Conservation (phyloP, 2,329 filamentous ascomycete genomes). For the Laburnicola sp. region DNA sequence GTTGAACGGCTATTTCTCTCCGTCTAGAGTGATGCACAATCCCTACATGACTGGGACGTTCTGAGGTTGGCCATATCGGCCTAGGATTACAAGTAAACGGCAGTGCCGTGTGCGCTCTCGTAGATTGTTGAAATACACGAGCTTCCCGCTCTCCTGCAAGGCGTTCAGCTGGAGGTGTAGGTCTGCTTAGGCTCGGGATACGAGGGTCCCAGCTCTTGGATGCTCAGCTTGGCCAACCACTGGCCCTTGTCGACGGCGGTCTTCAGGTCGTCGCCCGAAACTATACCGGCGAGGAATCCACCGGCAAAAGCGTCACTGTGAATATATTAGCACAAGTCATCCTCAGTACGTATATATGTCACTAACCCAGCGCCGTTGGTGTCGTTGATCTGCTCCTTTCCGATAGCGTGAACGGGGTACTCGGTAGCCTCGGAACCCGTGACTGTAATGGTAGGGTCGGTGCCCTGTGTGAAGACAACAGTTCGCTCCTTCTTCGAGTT, state of each 20-base stretch:
- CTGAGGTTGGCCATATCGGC: background rate
- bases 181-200: slow-evolving; percentile 57
- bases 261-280: slow-evolving; percentile 79
- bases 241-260: slow-evolving; percentile 87
- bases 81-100: slow-evolving; percentile 6
- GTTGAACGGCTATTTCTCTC: slow-evolving; percentile 5
- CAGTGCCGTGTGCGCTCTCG: slow-evolving; percentile 24
- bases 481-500: slow-evolving; percentile 82
- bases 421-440: slow-evolving; percentile 67
- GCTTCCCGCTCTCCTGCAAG: slow-evolving; percentile 34
- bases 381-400: slow-evolving; percentile 80
- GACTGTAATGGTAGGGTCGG: slow-evolving; percentile 84
- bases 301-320: slow-evolving; percentile 88
- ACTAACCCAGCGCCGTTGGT: slow-evolving; percentile 84
- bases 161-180: slow-evolving; percentile 43
- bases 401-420: slow-evolving; percentile 80
- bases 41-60: background rate
- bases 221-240: slow-evolving; percentile 92
- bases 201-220: slow-evolving; percentile 94
- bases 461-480: slow-evolving; percentile 94
- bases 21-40: background rate
- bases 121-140: slow-evolving; percentile 49
- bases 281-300: slow-evolving; percentile 86
- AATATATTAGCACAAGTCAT: slow-evolving; percentile 10
- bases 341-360: background rate